Evolutionary conservation across 1,284 basidiomycete genomes (phyloP), one percentile per base, ranked within the genome.

Genomic region (Heterobasidion occidentale): DNA sequence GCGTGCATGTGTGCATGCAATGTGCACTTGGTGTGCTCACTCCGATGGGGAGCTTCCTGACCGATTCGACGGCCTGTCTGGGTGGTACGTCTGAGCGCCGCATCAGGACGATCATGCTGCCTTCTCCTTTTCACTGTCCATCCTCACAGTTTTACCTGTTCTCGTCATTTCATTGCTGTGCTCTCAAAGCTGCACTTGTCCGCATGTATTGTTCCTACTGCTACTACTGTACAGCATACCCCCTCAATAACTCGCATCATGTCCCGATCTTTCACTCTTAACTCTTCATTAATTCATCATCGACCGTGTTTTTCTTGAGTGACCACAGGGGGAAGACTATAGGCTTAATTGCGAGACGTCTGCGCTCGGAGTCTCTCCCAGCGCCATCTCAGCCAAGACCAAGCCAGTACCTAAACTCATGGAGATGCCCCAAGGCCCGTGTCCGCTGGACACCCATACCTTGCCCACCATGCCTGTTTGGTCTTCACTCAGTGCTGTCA

Each of bases 341-440:
- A 61, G 45, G 9, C 58, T 52, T 17, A 60, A 49, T 3, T 5
- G 44, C 19, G 54, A 57, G 17, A 72, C 64, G 56, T 73, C 70
- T 49, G 66, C 67, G 50, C 68, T 70, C 46, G 68, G 60, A 61
- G 62, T 56, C 54, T 62, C 60, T n/a, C 67, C 64, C 7, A 71
- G 63, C 35, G 70, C 60, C 64, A 69, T 66, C 64, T 71, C 68
- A 47, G 64, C 63, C 52, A 72, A 58, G 11, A 72, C 69, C 15
- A 60, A 57, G 19, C 71, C 71, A 42, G 67, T 71, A 47, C 71
- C 72, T 14, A 72, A 61, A 58, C 70, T 68, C 55, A 73, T 55
- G 36, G 64, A 64, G 54, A 73, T 73, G 44, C 71, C 70, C 71
- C 72, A 74, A 44, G 70, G 68, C 33, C 70, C 71, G 60, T 73